Conservation (phyloP, 2,329 filamentous ascomycete species). For the Cordyceps sp. region DNA sequence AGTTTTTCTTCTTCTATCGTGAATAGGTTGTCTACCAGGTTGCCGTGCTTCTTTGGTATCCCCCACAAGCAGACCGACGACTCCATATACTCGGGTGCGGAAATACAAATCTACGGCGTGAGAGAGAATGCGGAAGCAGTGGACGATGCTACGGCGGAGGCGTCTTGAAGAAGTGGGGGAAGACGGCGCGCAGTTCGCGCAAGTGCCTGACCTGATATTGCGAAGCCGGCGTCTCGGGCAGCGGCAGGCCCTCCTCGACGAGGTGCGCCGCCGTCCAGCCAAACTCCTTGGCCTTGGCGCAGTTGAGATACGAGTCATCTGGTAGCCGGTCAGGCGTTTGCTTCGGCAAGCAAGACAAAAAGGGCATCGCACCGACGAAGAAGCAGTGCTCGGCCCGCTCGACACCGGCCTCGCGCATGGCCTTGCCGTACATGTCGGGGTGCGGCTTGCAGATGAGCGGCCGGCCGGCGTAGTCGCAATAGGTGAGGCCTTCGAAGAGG, state of each 20-base stretch:
- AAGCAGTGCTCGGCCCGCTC: slow-evolving; percentile 58
- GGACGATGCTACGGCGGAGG: slow-evolving; percentile 7
- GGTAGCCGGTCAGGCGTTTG: slow-evolving; percentile 1
- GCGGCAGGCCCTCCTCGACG: slow-evolving; percentile 55
- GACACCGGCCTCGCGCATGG: slow-evolving; percentile 69
- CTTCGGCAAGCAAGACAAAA: no score
- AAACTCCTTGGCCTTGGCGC: slow-evolving; percentile 54
- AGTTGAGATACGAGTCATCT: slow-evolving; percentile 85
- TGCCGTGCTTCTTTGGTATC: no score
- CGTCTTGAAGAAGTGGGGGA: slow-evolving; percentile 73
- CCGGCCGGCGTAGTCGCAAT: slow-evolving; percentile 66
- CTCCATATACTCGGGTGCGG: no score
- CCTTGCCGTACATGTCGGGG: slow-evolving; percentile 69
- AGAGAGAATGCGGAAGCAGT: no score
- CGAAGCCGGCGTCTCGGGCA: slow-evolving; percentile 47
- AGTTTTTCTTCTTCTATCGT: neutral
- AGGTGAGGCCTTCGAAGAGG: slow-evolving; percentile 87
- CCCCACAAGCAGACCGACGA: no score
- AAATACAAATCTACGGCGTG: no score
- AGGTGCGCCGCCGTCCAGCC: slow-evolving; percentile 83
- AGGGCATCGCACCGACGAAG: slow-evolving; percentile 57
- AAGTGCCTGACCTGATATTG: slow-evolving; percentile 62
- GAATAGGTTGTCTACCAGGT: no score
- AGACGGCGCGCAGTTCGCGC: slow-evolving; percentile 57
- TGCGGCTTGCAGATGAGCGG: slow-evolving; percentile 79